Evolutionary conservation across 1,284 basidiomycete genomes (phyloP), one percentile per base, ranked within the genome.

Genomic region (Coniferiporia sulphurascens): DNA sequence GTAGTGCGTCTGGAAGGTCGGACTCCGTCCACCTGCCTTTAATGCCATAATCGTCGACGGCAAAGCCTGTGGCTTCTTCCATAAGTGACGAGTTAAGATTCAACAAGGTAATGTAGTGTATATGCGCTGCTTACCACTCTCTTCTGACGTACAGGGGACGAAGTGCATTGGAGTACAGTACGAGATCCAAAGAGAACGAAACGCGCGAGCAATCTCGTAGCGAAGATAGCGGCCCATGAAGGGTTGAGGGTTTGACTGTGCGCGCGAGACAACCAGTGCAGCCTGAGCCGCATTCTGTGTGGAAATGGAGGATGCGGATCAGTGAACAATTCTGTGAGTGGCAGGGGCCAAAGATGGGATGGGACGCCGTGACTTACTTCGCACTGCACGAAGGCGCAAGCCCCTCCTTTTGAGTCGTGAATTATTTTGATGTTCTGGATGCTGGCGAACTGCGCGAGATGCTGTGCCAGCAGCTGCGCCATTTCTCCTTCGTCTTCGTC

Each of bases 371-470:
- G 43, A 59, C 76, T 53, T 66, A 88, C 89, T 76, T 89, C 80
- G 76, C 88, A 91, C 71, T 91, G 89, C 15, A 90, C 83, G 69
- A 91, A 91, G 52, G 89, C 89, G 67, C 89, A 90, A 41, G 85
- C 80, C 27, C 87, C 84, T 46, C 87, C 86, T 69, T 84, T 86
- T 59, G 78, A 80, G 69, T 91, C 88, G 59, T 84, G 84, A 53
- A 90, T 80, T 51, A 90, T 83, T 69, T 91, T 91, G 69, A 91
- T 78, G 56, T 77, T 80, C 68, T 82, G 84, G 66, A 88, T 74
- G 60, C 84, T 80, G 0, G 80, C 74, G 67, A 87, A 78, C 51
- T 78, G 78, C 9, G 82, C 81, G 52, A 91, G 76, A 70, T 89
- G 86, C 48, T 83, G 78, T 41, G 78, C 74, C 55, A 91, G 78